Conservation (phyloP, 106 monocot genomes). For the Ottelia alismoides region DNA sequence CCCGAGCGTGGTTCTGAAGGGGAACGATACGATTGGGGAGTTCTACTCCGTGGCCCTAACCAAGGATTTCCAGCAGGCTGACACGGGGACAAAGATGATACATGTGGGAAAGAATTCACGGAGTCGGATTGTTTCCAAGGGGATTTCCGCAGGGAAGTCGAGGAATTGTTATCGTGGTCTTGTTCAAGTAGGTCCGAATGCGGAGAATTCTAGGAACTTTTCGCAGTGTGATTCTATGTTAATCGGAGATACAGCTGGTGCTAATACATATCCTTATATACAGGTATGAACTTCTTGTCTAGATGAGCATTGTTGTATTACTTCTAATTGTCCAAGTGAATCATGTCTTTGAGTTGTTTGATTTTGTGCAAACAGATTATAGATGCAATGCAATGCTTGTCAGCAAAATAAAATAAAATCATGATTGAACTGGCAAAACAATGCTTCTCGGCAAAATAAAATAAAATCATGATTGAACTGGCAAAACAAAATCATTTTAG, state of each 20-base stretch:
- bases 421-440: too few relatives aligned
- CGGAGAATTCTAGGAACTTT: slow-evolving; percentile 80
- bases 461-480: too few relatives aligned
- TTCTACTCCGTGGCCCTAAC: slow-evolving; percentile 94
- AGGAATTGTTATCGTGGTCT: slow-evolving; percentile 93
- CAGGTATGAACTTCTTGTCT: slow-evolving; percentile 44
- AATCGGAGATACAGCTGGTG: slow-evolving; percentile 90
- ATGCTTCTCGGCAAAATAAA: too few relatives aligned
- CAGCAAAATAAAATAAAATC: too few relatives aligned
- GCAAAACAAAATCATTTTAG: too few relatives aligned
- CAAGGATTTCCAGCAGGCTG: slow-evolving; percentile 90
- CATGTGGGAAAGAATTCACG: slow-evolving; percentile 74
- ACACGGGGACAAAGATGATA: slow-evolving; percentile 98
- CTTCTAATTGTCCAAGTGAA: too few relatives aligned
- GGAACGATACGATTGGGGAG: slow-evolving; percentile 73
- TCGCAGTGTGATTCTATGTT: slow-evolving; percentile 99
- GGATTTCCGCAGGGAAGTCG: slow-evolving; percentile 93
- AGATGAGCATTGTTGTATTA: too few relatives aligned
- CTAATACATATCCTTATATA: slow-evolving; percentile 95
- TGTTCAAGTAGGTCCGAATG: slow-evolving; percentile 60
- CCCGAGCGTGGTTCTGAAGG: slow-evolving; percentile 73
- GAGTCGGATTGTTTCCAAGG: slow-evolving; percentile 90
- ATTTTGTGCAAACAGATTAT: too few relatives aligned
- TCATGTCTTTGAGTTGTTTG: too few relatives aligned
- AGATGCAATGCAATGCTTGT: too few relatives aligned